Evolutionary conservation across 768 basidiomycete genomes (phyloP).

Genomic region (Auriscalpium vulgare): DNA sequence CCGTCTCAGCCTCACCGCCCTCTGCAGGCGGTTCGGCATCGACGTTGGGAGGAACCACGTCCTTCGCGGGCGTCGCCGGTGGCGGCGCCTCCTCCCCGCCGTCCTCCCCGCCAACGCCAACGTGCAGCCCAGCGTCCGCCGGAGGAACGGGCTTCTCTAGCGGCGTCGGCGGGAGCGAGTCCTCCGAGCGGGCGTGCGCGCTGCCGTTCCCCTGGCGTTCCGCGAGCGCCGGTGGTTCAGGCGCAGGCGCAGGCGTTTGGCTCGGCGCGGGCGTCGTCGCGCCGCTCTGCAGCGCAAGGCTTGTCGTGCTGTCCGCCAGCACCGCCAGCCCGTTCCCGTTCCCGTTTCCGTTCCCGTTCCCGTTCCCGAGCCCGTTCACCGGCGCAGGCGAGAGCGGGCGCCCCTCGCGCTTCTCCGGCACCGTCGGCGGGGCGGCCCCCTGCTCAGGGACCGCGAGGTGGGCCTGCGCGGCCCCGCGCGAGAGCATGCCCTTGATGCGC

Average conservation of each 20-base stretch:
- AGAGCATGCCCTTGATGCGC: constrained; percentile 31
- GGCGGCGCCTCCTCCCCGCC: not conserved
- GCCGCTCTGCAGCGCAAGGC: not conserved
- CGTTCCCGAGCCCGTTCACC: not conserved
- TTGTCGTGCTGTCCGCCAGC: not conserved
- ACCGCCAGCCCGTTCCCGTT: not conserved
- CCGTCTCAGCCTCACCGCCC: no score
- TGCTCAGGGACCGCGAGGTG: not conserved
- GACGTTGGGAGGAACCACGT: not conserved
- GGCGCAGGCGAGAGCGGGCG: not conserved
- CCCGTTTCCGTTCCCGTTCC: not conserved
- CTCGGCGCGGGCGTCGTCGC: not conserved
- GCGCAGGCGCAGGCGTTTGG: not conserved
- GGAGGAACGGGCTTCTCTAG: not conserved
- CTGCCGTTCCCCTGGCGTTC: not conserved
- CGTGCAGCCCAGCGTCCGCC: not conserved
- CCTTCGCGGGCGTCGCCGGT: constrained; percentile 4
- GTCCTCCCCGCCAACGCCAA: not conserved
- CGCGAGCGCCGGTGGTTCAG: no score
- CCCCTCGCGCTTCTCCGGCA: not conserved
- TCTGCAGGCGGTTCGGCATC: no score
- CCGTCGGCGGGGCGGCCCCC: not conserved
- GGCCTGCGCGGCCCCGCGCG: constrained; percentile 13
- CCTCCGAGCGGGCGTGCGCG: not conserved
- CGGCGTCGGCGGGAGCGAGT: not conserved